Conservation (phyloP, 2,329 filamentous ascomycete species). For the Claviceps africana region DNA sequence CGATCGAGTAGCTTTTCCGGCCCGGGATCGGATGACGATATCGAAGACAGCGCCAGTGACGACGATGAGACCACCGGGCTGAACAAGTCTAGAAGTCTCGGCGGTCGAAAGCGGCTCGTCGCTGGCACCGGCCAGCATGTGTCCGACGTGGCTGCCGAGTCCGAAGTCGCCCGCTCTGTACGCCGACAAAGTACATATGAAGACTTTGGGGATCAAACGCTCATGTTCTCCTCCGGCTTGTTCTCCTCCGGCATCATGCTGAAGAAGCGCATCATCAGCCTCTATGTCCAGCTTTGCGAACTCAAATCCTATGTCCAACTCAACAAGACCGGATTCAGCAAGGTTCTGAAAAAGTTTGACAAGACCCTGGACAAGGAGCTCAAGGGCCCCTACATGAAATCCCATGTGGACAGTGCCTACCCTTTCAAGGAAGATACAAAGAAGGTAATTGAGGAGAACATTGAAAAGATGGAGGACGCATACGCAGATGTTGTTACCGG, state of each 20-base stretch:
- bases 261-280: conserved; percentile 76
- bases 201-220: conserved; percentile 63
- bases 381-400: conserved; percentile 61
- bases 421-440: conserved; percentile 67
- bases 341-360: conserved; percentile 96
- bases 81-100: conserved; percentile 28
- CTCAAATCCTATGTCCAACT: conserved; percentile 92
- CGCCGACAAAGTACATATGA: conserved; percentile 58
- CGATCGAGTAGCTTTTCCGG: conserved; percentile 25
- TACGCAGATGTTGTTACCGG: conserved; percentile 75
- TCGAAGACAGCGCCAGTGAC: conserved; percentile 46
- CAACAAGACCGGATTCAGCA: conserved; percentile 91
- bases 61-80: conserved; percentile 45
- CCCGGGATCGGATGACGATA: conserved; percentile 37
- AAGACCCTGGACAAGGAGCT: conserved; percentile 81
- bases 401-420: conserved; percentile 62
- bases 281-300: conserved; percentile 88
- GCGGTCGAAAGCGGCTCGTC: conserved; percentile 24
- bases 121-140: conserved; percentile 24
- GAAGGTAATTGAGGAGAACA: conserved; percentile 54
- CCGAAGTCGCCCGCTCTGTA: conserved; percentile 40
- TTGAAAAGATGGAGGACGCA: conserved; percentile 59
- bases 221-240: conserved; percentile 47
- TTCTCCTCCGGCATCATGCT: conserved; percentile 63
- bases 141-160: conserved; percentile 48